Conservation (phyloP, 306 rosid species). For the Cyclanthera cordifolia region DNA sequence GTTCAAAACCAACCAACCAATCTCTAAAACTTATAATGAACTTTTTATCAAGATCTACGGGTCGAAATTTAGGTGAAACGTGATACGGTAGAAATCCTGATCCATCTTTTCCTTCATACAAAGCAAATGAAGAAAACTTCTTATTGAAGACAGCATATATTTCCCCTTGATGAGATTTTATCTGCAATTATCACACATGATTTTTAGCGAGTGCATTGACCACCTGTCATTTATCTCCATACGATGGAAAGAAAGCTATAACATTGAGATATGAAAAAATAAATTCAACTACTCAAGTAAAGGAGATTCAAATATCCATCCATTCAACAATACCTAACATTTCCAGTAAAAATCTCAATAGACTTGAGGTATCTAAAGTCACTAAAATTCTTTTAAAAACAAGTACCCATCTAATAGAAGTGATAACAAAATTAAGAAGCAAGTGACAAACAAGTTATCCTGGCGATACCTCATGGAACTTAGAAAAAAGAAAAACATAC, state of each 20-base stretch:
- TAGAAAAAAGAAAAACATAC: not conserved
- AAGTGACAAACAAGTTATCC: not conserved
- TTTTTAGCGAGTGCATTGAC: not conserved
- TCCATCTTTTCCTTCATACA: constrained; percentile 37
- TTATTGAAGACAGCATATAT: constrained; percentile 38
- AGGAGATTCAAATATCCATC: not conserved
- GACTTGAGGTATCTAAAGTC: not conserved
- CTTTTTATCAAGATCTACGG: constrained; percentile 24
- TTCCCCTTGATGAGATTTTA: constrained; percentile 23
- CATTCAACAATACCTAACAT: not conserved
- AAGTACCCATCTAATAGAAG: not conserved
- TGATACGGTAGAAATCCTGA: constrained; percentile 39
- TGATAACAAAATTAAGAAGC: not conserved
- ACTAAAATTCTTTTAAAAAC: not conserved
- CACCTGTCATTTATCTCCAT: not conserved
- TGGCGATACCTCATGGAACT: not conserved
- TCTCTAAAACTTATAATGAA: constrained; percentile 34
- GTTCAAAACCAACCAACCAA: constrained; percentile 37
- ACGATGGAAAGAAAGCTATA: not conserved
- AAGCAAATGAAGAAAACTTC: constrained; percentile 44
- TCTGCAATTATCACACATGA: constrained; percentile 26
- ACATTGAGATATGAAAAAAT: not conserved
- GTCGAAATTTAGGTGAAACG: constrained; percentile 25
- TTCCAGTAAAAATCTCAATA: not conserved
- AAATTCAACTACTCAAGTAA: not conserved